A percentile compares a stretch with the other conserved stretches of the same genome.
Evolutionary conservation across 2,329 filamentous ascomycete genomes (phyloP).

Genomic region (Colletotrichum tropicicola): DNA sequence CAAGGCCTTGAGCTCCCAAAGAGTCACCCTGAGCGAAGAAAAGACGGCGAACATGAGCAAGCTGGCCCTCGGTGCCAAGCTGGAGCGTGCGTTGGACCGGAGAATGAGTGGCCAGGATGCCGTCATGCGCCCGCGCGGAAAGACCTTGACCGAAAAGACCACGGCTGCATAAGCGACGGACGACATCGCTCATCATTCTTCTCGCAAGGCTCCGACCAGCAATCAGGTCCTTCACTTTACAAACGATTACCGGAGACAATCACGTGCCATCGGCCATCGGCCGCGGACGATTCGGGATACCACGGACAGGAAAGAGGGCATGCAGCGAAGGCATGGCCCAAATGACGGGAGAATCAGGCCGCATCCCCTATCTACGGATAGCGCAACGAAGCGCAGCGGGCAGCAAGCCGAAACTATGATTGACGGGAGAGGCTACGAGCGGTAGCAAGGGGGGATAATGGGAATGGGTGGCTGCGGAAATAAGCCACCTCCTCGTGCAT

Average conservation of each 20-base stretch:
- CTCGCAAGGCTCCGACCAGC: not conserved
- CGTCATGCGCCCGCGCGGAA: slow-evolving; percentile 72
- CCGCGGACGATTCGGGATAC: too few species aligned
- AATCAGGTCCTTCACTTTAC: too few species aligned
- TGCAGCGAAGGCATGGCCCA: too few species aligned
- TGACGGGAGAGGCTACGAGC: not conserved
- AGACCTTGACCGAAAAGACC: slow-evolving; percentile 47
- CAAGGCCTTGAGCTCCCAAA: slow-evolving; percentile 83
- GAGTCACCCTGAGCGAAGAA: slow-evolving; percentile 80
- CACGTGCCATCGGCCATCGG: too few species aligned
- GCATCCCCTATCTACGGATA: too few species aligned
- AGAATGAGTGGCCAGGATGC: slow-evolving; percentile 92
- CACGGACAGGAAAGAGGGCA: too few species aligned
- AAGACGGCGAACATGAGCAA: slow-evolving; percentile 87
- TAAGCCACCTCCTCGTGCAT: not conserved
- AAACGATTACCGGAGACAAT: too few species aligned
- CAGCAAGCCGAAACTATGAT: too few species aligned
- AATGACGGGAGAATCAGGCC: too few species aligned
- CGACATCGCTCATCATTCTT: not conserved
- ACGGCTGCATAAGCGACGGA: slow-evolving; percentile 11
- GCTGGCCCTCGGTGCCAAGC: slow-evolving; percentile 87
- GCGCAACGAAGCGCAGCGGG: too few species aligned
- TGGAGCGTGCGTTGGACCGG: slow-evolving; percentile 85
- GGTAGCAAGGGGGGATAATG: not conserved
- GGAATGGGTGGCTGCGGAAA: not conserved